Evolutionary conservation across 805 yeast species (phyloP).

Genomic region (Huiozyma naganishii): DNA sequence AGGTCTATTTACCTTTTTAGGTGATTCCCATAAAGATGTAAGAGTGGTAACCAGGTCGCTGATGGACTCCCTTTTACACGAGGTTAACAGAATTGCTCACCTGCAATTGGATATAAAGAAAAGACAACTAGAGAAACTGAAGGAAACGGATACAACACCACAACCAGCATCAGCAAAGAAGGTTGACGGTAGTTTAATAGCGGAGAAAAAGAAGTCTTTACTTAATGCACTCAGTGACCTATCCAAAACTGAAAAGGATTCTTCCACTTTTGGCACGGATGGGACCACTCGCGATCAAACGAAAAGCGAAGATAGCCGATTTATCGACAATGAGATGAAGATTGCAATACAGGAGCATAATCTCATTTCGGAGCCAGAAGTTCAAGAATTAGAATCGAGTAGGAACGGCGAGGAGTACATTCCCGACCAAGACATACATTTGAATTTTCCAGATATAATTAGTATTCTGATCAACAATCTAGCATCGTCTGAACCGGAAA

Average conservation of each 20-base stretch:
- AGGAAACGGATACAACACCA: slow-evolving; percentile 10
- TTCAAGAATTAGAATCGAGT: slow-evolving; percentile 2
- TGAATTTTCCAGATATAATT: slow-evolving; percentile 71
- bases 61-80: slow-evolving; percentile 64
- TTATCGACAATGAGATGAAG: slow-evolving; percentile 5
- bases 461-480: slow-evolving; percentile 74
- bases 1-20: slow-evolving; percentile 63
- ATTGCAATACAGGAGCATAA: slow-evolving; percentile 7
- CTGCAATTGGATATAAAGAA: slow-evolving; percentile 45
- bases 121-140: slow-evolving; percentile 10
- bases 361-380: slow-evolving; percentile 1
- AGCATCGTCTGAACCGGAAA: slow-evolving; percentile 61
- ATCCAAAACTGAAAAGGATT: slow-evolving; percentile 1
- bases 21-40: slow-evolving; percentile 79
- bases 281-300: not conserved
- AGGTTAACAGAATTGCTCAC: slow-evolving; percentile 65
- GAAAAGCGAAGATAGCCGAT: not conserved
- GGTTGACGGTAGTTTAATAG: slow-evolving; percentile 21
- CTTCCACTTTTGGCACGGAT: not conserved
- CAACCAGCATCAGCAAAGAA: slow-evolving; percentile 10
- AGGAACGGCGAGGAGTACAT: slow-evolving; percentile 46
- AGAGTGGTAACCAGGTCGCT: slow-evolving; percentile 75
- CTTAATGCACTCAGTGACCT: slow-evolving; percentile 13
- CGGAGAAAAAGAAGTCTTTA: slow-evolving; percentile 26
- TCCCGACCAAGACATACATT: slow-evolving; percentile 71